Evolutionary conservation across 768 basidiomycete species (phyloP).

Genomic region (Sporobolomyces phaffii): DNA sequence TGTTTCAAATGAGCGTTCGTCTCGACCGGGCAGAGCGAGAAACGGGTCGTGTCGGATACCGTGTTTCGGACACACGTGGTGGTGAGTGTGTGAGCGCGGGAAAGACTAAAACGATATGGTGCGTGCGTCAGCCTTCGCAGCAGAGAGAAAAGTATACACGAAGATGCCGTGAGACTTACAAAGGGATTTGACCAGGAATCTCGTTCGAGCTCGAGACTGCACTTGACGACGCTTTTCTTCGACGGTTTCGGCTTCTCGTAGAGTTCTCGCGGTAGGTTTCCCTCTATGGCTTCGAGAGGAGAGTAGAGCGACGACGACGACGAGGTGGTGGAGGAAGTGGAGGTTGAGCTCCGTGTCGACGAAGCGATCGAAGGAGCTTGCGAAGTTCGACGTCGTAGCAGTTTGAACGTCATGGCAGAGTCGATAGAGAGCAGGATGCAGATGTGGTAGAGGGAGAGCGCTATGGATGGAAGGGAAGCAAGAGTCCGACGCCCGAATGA

Average conservation of each 20-base stretch:
- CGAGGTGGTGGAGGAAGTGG: background rate
- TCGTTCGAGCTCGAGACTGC: background rate
- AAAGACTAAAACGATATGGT: background rate
- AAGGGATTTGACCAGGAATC: background rate
- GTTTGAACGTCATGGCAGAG: background rate
- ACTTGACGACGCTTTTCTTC: background rate
- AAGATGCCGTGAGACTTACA: background rate
- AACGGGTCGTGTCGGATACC: constrained; percentile 16
- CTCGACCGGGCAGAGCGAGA: constrained; percentile 15
- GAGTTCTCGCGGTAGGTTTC: background rate
- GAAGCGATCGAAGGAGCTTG: constrained; percentile 2
- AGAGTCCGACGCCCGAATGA: background rate
- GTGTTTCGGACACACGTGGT: constrained; percentile 10
- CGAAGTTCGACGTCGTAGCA: background rate
- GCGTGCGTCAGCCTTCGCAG: background rate
- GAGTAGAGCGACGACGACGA: background rate
- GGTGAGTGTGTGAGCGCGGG: constrained; percentile 8
- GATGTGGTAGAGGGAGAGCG: background rate
- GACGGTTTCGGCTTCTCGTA: background rate
- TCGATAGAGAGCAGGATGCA: no score
- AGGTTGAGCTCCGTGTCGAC: no score
- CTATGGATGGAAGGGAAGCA: background rate
- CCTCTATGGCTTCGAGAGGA: background rate
- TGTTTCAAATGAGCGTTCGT: background rate
- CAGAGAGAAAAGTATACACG: background rate